phyloP scores from a whole-genome alignment of 441 rosid species.

The Theobroma grandiflorum region DNA sequence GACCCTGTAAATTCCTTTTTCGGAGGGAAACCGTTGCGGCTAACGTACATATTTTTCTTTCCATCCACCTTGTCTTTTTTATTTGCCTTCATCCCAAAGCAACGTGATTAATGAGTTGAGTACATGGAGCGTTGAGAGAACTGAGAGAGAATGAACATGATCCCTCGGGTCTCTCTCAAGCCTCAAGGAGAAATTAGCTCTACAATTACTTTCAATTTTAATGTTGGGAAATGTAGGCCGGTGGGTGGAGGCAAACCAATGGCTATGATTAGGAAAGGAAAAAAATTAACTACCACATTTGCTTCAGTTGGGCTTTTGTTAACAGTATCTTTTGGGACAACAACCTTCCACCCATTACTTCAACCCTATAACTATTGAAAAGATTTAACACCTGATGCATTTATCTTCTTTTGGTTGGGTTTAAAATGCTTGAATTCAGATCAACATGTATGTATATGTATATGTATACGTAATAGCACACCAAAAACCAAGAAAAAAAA shows the following conservation, averaged over 20 bases:
- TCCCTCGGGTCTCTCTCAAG: too few relatives aligned
- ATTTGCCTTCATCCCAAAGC: neutral
- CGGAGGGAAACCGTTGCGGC: neutral
- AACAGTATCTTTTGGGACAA: neutral
- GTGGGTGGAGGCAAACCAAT: neutral
- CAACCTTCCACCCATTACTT: neutral
- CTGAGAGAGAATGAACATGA: too few relatives aligned
- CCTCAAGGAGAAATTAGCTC: too few relatives aligned
- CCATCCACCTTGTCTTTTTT: too few relatives aligned
- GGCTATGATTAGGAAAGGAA: neutral
- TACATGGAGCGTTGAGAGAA: neutral
- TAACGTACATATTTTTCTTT: neutral
- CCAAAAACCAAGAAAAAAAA: too few relatives aligned
- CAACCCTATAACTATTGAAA: neutral
- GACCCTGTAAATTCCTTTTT: neutral
- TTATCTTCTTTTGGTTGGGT: neutral
- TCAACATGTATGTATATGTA: too few relatives aligned
- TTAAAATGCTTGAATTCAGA: too few relatives aligned
- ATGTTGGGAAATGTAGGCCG: neutral
- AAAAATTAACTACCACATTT: neutral
- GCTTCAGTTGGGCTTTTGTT: neutral
- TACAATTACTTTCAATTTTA: too few relatives aligned
- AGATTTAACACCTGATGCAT: neutral
- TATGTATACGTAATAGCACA: too few relatives aligned
- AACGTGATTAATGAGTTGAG: neutral